Percentiles rank a stretch among this genome's conserved stretches.
phyloP scores from a whole-genome alignment of 345 rosid genomes.

The Rhodamnia rubescens region DNA sequence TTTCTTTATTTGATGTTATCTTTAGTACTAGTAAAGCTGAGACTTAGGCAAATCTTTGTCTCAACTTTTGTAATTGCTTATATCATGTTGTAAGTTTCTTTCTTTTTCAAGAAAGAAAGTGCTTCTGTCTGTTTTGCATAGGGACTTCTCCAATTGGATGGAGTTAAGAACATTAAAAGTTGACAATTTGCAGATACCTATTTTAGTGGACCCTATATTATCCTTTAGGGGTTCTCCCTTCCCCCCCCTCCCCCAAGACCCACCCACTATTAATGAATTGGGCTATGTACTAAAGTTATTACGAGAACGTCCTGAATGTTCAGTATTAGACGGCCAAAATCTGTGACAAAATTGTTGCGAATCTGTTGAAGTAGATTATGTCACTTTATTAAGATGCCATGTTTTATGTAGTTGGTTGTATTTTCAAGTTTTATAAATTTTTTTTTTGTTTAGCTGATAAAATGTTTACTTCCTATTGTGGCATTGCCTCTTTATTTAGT shows the following conservation, averaged over 20 bases:
- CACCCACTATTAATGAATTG: not conserved
- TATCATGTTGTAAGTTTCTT: not conserved
- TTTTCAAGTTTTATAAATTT: not conserved
- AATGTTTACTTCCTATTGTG: not conserved
- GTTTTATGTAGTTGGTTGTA: not conserved
- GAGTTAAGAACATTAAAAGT: not conserved
- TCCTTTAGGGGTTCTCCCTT: not conserved
- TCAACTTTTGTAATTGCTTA: not conserved
- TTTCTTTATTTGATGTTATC: not conserved
- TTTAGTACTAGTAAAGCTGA: not conserved
- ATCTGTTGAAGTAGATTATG: not conserved
- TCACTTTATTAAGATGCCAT: not conserved
- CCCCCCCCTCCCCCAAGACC: not conserved
- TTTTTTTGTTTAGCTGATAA: not conserved
- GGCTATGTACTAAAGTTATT: not conserved
- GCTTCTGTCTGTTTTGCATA: not conserved
- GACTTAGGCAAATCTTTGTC: not conserved
- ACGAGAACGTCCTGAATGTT: not conserved
- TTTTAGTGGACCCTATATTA: not conserved
- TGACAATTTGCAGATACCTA: not conserved
- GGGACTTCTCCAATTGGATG: not conserved
- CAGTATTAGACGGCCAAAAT: not conserved
- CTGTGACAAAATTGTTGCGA: not conserved
- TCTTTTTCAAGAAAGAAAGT: not conserved
- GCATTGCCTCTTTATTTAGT: not conserved